These are phyloP conservation scores for Tulasnella sp. DNA, from an alignment of 768 basidiomycete species.

Conservation along the genomic window DNA sequence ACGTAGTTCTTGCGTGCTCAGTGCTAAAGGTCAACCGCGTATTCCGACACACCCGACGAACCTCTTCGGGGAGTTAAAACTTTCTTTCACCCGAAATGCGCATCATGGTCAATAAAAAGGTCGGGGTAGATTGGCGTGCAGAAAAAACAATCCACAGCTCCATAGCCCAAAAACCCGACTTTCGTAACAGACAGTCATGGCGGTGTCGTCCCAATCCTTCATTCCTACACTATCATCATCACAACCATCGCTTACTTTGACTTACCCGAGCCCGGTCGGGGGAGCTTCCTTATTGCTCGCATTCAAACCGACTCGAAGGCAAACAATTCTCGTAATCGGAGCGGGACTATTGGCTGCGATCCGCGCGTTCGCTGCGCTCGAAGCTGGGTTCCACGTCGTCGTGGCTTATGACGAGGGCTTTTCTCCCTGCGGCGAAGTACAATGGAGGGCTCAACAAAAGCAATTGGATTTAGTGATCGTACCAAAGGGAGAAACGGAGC, in stretches of 20 bases:
- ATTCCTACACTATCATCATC: not conserved
- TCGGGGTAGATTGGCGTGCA: not conserved
- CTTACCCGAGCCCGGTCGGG: slow-evolving; percentile 33
- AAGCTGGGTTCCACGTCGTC: slow-evolving; percentile 69
- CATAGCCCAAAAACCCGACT: not conserved
- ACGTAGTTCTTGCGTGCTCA: slow-evolving; percentile 19
- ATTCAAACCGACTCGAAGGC: slow-evolving; percentile 51
- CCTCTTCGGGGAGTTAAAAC: slow-evolving; percentile 2
- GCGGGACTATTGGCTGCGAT: slow-evolving; percentile 74
- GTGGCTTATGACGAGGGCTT: slow-evolving; percentile 55
- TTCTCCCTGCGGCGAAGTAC: slow-evolving; percentile 64
- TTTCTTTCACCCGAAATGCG: not conserved
- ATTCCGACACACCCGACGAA: not conserved
- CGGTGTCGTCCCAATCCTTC: not conserved
- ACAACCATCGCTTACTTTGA: not conserved
- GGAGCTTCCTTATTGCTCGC: slow-evolving; percentile 79
- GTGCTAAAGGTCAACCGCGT: not conserved
- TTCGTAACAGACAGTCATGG: not conserved
- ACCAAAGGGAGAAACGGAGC: slow-evolving; percentile 29
- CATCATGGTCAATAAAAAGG: not conserved
- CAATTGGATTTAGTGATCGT: slow-evolving; percentile 43
- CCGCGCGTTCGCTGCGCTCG: slow-evolving; percentile 77
- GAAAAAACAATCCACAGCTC: not conserved
- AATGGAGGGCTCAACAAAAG: slow-evolving; percentile 52
- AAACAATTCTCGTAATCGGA: slow-evolving; percentile 67